A percentile compares a stretch with the other conserved stretches of the same genome.
These are phyloP conservation scores for Harringtonia lauricola DNA, from an alignment of 2,329 filamentous ascomycete species.

Conservation along the genomic window DNA sequence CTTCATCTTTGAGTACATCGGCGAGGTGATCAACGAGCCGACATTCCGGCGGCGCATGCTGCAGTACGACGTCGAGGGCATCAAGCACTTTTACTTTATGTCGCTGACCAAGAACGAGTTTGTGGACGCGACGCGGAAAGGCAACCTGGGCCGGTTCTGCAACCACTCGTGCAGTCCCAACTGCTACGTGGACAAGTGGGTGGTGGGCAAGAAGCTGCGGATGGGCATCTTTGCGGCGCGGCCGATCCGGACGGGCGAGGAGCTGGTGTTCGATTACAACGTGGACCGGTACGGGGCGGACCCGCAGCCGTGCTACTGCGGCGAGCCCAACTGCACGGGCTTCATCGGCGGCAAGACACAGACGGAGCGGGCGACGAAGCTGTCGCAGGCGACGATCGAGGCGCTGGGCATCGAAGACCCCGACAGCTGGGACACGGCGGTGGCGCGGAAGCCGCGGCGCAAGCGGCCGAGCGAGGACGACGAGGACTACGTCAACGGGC, in stretches of 20 bases:
- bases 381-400: slow-evolving; percentile 82
- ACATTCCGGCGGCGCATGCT: slow-evolving; percentile 83
- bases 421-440: slow-evolving; percentile 83
- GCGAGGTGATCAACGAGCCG: slow-evolving; percentile 91
- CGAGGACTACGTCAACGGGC: slow-evolving; percentile 88
- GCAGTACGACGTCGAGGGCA: slow-evolving; percentile 89
- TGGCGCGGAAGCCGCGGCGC: slow-evolving; percentile 82
- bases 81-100: slow-evolving; percentile 99
- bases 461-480: slow-evolving; percentile 89
- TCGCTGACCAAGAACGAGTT: slow-evolving; percentile 94
- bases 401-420: slow-evolving; percentile 89
- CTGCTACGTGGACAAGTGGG: slow-evolving; percentile 99
- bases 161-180: slow-evolving; percentile 99
- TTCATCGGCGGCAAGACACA: slow-evolving; percentile 98
- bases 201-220: slow-evolving; percentile 89
- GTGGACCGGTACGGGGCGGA: slow-evolving; percentile 96
- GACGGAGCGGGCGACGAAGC: slow-evolving; percentile 86
- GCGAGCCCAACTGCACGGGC: slow-evolving; percentile 85
- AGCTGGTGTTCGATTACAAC: slow-evolving; percentile 98
- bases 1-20: slow-evolving; percentile 97
- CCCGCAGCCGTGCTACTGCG: slow-evolving; percentile 94
- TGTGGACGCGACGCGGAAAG: slow-evolving; percentile 93
- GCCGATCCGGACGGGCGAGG: slow-evolving; percentile 75
- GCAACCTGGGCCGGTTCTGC: slow-evolving; percentile 92
- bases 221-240: slow-evolving; percentile 98